phyloP scores from a whole-genome alignment of 352 stramenopile species.

The Aphanomyces astaci region DNA sequence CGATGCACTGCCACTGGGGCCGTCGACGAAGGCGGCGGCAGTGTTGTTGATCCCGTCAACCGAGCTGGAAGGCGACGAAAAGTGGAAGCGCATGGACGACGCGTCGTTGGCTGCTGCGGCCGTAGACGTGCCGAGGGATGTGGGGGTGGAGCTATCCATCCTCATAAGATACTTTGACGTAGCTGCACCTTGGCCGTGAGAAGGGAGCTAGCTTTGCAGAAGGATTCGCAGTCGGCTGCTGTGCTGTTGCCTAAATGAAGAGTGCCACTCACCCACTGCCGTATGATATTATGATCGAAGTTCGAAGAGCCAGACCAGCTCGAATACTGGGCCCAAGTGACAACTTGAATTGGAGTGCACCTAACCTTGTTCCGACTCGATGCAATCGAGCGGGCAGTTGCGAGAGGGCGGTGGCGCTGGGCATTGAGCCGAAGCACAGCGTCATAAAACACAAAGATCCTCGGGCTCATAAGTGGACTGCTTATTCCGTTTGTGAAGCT shows the following conservation, averaged over 20 bases:
- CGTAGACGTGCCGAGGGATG: not conserved
- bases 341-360: too few species aligned
- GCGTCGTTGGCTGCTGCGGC: not conserved
- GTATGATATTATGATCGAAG: slow-evolving; percentile 10
- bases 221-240: not conserved
- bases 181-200: not conserved
- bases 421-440: too few species aligned
- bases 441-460: too few species aligned
- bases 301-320: slow-evolving; percentile 10
- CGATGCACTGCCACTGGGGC: not conserved
- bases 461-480: too few species aligned
- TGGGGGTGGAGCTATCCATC: not conserved
- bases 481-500: too few species aligned
- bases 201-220: not conserved
- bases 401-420: too few species aligned
- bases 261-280: slow-evolving; percentile 9
- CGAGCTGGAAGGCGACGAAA: not conserved
- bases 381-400: too few species aligned
- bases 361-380: not conserved
- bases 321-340: not conserved
- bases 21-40: not conserved
- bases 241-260: slow-evolving; percentile 9
- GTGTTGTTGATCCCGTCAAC: not conserved
- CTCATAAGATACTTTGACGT: slow-evolving; percentile 6
- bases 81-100: not conserved